Evolutionary conservation across 192 early-diverging fungal genomes (phyloP).

Genomic region (Entophlyctis helioformis): DNA sequence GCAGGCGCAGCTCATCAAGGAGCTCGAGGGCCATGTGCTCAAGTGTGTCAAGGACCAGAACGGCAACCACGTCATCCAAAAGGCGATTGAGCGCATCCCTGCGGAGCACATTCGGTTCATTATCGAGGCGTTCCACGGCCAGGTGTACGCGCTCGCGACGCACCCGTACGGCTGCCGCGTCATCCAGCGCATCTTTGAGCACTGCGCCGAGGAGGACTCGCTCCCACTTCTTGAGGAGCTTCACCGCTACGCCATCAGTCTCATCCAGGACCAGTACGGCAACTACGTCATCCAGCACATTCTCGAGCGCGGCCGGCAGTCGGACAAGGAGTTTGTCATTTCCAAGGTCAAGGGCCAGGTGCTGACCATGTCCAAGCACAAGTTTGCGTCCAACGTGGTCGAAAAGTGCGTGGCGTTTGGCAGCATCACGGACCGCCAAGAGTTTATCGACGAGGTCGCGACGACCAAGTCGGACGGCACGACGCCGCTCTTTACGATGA

Average conservation of each 20-base stretch:
- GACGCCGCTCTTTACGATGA: constrained; percentile 82
- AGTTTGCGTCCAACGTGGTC: constrained; percentile 98
- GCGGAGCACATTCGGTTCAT: constrained; percentile 91
- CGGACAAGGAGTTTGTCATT: constrained; percentile 79
- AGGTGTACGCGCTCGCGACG: constrained; percentile 90
- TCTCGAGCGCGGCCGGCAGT: constrained; percentile 80
- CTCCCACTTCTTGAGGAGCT: constrained; percentile 85
- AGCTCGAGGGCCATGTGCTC: constrained; percentile 89
- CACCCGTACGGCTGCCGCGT: constrained; percentile 98
- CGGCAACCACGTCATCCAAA: constrained; percentile 99
- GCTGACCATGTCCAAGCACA: constrained; percentile 89
- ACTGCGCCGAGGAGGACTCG: constrained; percentile 74
- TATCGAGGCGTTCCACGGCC: constrained; percentile 93
- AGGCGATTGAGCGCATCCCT: constrained; percentile 94
- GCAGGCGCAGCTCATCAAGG: constrained; percentile 80
- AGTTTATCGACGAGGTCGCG: constrained; percentile 88
- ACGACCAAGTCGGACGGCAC: constrained; percentile 76
- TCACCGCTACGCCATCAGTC: constrained; percentile 77
- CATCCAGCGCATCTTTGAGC: constrained; percentile 99
- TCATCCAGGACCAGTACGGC: constrained; percentile 98
- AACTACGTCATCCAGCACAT: constrained; percentile 99
- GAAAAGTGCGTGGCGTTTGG: constrained; percentile 97
- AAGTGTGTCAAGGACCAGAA: constrained; percentile 99
- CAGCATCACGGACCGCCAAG: constrained; percentile 69
- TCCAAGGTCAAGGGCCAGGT: constrained; percentile 87